Conservation (phyloP, 352 stramenopile genomes). For the Phytophthora europaea region DNA sequence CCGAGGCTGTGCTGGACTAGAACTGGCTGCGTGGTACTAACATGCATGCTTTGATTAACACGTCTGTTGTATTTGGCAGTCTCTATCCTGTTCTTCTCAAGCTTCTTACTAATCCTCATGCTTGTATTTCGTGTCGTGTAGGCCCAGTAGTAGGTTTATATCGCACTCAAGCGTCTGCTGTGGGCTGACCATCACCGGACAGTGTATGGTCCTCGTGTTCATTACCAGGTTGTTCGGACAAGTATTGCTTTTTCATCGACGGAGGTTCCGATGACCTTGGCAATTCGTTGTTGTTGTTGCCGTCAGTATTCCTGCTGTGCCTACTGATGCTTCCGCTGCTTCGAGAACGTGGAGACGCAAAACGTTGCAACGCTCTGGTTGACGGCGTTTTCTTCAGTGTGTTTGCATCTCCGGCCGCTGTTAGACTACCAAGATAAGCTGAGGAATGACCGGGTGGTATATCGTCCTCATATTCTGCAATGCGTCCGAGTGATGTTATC, state of each 20-base stretch:
- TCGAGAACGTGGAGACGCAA: conserved; percentile 24
- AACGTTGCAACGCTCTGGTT: conserved; percentile 15
- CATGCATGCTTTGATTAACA: conserved; percentile 39
- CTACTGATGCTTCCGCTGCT: conserved; percentile 31
- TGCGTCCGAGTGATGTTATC: conserved; percentile 8
- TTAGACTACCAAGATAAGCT: not conserved
- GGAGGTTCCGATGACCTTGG: conserved; percentile 1
- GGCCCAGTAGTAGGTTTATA: not conserved
- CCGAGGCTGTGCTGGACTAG: conserved; percentile 30
- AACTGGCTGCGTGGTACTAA: conserved; percentile 29
- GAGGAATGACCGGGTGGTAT: not conserved
- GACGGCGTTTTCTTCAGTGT: conserved; percentile 41
- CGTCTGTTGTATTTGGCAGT: conserved; percentile 9
- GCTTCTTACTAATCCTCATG: not conserved
- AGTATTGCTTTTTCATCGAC: conserved; percentile 11
- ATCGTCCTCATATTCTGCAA: conserved; percentile 17
- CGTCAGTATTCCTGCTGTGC: conserved; percentile 7
- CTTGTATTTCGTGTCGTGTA: conserved; percentile 1
- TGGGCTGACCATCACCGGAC: conserved; percentile 3
- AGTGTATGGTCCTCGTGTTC: conserved; percentile 22
- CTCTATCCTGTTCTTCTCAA: conserved; percentile 9
- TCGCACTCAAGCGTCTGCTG: conserved; percentile 4
- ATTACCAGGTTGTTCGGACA: conserved; percentile 19
- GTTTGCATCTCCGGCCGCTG: conserved; percentile 23
- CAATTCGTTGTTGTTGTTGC: conserved; percentile 29